Percentiles rank a stretch among this genome's conserved stretches.
These are phyloP conservation scores for Exophiala xenobiotica DNA, from an alignment of 2,329 filamentous ascomycete genomes.

Conservation along the genomic window DNA sequence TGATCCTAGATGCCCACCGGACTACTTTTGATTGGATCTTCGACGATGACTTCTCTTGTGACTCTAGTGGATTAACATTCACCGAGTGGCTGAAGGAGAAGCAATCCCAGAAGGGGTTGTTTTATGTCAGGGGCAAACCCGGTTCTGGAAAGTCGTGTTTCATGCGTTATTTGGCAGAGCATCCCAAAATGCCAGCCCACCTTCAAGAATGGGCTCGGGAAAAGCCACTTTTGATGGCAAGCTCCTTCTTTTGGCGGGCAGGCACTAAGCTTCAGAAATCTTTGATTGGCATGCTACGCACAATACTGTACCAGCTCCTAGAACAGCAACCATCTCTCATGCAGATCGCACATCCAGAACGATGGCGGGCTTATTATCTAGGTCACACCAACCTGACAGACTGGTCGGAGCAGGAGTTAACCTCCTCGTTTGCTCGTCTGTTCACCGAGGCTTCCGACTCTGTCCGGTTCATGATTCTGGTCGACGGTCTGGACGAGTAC, in stretches of 20 bases:
- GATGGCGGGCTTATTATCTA: background rate
- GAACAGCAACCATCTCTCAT: constrained; percentile 18
- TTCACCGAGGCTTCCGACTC: constrained; percentile 25
- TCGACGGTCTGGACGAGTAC: constrained; percentile 33
- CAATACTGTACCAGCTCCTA: constrained; percentile 40
- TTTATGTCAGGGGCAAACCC: background rate
- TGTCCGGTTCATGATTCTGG: constrained; percentile 31
- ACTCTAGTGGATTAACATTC: background rate
- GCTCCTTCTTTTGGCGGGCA: constrained; percentile 7
- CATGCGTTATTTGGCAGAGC: background rate
- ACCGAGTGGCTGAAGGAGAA: too few relatives aligned
- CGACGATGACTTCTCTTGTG: background rate
- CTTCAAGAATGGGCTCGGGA: background rate
- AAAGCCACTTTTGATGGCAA: background rate
- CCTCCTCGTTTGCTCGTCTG: constrained; percentile 30
- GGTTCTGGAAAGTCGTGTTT: background rate
- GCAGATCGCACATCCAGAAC: background rate
- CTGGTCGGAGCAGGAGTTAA: constrained; percentile 33
- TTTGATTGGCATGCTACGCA: constrained; percentile 39
- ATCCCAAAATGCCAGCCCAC: background rate
- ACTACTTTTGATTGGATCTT: background rate
- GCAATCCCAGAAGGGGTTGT: too few relatives aligned
- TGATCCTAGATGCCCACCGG: background rate
- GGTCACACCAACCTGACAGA: constrained; percentile 31
- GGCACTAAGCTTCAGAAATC: constrained; percentile 35